These are phyloP conservation scores for Boechera stricta DNA, from an alignment of 345 rosid genomes.

Conservation along the genomic window DNA sequence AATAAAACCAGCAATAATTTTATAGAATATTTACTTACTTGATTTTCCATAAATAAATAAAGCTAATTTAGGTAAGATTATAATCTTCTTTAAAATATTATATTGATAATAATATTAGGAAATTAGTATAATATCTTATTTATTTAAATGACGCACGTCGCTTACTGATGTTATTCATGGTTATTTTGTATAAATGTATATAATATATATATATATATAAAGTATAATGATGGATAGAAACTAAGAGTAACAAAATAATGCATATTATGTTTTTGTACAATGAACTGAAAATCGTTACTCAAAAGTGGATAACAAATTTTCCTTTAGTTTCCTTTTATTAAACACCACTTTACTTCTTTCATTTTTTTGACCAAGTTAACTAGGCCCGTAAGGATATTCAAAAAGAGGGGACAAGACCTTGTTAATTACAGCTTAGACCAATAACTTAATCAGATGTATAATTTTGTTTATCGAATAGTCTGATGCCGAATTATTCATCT, in stretches of 20 bases:
- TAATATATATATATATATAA: not conserved
- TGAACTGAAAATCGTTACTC: not conserved
- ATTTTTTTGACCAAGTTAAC: slow-evolving; percentile 36
- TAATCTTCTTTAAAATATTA: too few species aligned
- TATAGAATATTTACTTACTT: too few species aligned
- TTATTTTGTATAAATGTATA: too few species aligned
- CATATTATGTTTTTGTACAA: slow-evolving; percentile 9
- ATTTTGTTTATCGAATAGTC: not conserved
- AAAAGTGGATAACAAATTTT: slow-evolving; percentile 19
- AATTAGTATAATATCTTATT: too few species aligned
- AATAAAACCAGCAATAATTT: too few species aligned
- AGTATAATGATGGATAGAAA: not conserved
- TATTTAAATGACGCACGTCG: too few species aligned
- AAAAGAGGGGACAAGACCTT: slow-evolving; percentile 14
- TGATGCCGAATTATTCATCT: not conserved
- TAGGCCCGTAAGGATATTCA: not conserved
- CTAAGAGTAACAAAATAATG: not conserved
- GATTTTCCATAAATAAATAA: too few species aligned
- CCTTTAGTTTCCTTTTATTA: slow-evolving; percentile 31
- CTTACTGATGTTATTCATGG: too few species aligned
- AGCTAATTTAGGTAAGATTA: too few species aligned
- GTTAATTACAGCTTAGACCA: not conserved
- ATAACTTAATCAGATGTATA: too few species aligned
- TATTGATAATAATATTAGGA: too few species aligned
- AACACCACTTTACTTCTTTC: slow-evolving; percentile 35